A percentile compares a stretch with the other conserved stretches of the same genome.
These are phyloP conservation scores for Annulohypoxylon truncatum DNA, from an alignment of 2,329 filamentous ascomycete species.

Conservation along the genomic window DNA sequence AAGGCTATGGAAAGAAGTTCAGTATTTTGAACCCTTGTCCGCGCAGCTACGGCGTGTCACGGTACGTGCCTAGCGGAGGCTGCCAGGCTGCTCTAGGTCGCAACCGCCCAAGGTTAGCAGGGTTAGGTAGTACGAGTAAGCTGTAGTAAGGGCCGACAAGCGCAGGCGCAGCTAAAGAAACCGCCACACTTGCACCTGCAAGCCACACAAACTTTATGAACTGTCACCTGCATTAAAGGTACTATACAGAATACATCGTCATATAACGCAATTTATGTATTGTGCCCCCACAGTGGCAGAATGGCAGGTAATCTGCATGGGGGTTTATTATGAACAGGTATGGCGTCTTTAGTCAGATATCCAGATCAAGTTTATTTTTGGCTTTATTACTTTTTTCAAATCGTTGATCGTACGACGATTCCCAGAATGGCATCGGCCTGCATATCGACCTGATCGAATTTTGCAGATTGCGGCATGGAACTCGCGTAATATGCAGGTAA, in stretches of 20 bases:
- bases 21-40: slow-evolving; percentile 14
- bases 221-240: slow-evolving; percentile 27
- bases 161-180: slow-evolving; percentile 22
- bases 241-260: not conserved
- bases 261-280: slow-evolving; percentile 11
- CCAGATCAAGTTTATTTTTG: slow-evolving; percentile 2
- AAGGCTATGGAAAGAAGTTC: slow-evolving; percentile 8
- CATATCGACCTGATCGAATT: slow-evolving; percentile 21
- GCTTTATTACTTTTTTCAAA: slow-evolving; percentile 2
- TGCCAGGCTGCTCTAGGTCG: slow-evolving; percentile 9
- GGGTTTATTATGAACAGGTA: slow-evolving; percentile 1
- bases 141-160: slow-evolving; percentile 10
- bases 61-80: not conserved
- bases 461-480: not conserved
- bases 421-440: slow-evolving; percentile 20
- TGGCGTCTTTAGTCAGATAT: not conserved
- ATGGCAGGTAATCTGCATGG: slow-evolving; percentile 3
- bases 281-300: slow-evolving; percentile 13
- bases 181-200: slow-evolving; percentile 30
- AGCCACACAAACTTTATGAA: slow-evolving; percentile 30
- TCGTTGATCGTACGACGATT: slow-evolving; percentile 10
- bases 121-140: slow-evolving; percentile 16
- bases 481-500: slow-evolving; percentile 26
- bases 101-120: slow-evolving; percentile 17
- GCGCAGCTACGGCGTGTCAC: not conserved